Evolutionary conservation across 495 filamentous ascomycete species (phyloP).

Genomic region (Lasiosphaeria hispida): DNA sequence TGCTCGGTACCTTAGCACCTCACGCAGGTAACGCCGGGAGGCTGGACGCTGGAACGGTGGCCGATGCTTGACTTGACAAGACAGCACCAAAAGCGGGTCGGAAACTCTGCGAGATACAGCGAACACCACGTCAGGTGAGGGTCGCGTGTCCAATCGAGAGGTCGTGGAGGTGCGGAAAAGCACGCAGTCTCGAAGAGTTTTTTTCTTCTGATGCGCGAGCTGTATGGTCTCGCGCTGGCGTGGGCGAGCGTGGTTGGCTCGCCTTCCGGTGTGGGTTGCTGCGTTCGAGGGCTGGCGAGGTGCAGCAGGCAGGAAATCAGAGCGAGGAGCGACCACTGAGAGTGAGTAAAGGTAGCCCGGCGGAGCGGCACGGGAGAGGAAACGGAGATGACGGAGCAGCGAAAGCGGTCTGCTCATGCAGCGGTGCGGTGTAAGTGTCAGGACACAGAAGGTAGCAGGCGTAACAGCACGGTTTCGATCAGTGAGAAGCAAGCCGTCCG

Average conservation of each 20-base stretch:
- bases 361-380: slow-evolving; percentile 9
- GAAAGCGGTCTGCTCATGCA: neutral
- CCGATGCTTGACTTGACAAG: neutral
- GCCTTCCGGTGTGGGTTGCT: slow-evolving; percentile 6
- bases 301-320: slow-evolving; percentile 15
- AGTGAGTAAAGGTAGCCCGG: slow-evolving; percentile 3
- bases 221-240: slow-evolving; percentile 12
- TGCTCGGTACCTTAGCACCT: no score
- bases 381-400: slow-evolving; percentile 11
- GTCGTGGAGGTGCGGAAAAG: slow-evolving; percentile 2
- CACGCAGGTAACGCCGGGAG: neutral
- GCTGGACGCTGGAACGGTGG: neutral
- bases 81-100: neutral
- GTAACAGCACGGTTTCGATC: no score
- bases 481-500: no score
- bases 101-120: slow-evolving; percentile 3
- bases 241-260: slow-evolving; percentile 28
- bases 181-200: slow-evolving; percentile 11
- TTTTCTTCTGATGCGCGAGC: neutral
- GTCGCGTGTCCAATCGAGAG: neutral
- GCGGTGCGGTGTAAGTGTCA: neutral
- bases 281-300: neutral
- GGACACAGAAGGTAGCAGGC: no score
- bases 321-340: slow-evolving; percentile 5
- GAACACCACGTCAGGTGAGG: slow-evolving; percentile 12